Base-by-base conservation (phyloP, 2,329 filamentous ascomycete genomes). In the Monosporascus sp. region DNA sequence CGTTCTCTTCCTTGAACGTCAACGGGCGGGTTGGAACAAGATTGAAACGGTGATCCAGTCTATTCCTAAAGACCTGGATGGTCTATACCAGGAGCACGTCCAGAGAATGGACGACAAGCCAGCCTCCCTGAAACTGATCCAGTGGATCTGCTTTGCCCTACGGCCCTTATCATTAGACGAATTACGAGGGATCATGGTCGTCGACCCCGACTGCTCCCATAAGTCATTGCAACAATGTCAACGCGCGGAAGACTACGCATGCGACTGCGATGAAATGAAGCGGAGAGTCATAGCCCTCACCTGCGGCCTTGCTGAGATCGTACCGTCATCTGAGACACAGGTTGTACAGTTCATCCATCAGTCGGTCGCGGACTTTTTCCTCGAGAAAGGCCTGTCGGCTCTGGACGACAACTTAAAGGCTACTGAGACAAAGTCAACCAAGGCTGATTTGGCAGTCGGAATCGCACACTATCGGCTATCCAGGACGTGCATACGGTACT, bases 311-410 rank as follows among this genome's bases (percentile, higher is more conserved):
- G 73, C 71, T 0, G 77, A 81, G 51, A 54, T 73, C 1, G 73
- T 70, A 0, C 69, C 60, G 17, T 59, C 63, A 0, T 31, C 27
- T 14, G 57, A 65, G 14, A 1, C 22, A 0, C 57, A 60, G 0
- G 72, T 57, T 0, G 73, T 81, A 0, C 79, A 82, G 53, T 82
- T 81, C 60, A 80, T 81, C 6, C 77, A 81, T 38, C 74, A 80
- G 55, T 78, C 77, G 0, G 75, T 80, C 0, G 61, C 69, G 0
- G 76, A 80, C 8, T 80, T 75, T 45, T 63, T 81, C 0, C 22
- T 77, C 7, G 68, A 70, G 1, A 54, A 60, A 0, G 71, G 73
- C 0, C 53, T 73, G 0, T 9, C 47, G 0, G 50, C 62, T 0
- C 18, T 74, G 0, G 70, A 65, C 64, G 62, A 70, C 5, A 65